Evolutionary conservation across 2,329 filamentous ascomycete genomes (phyloP).

Genomic region (Monilinia laxa): DNA sequence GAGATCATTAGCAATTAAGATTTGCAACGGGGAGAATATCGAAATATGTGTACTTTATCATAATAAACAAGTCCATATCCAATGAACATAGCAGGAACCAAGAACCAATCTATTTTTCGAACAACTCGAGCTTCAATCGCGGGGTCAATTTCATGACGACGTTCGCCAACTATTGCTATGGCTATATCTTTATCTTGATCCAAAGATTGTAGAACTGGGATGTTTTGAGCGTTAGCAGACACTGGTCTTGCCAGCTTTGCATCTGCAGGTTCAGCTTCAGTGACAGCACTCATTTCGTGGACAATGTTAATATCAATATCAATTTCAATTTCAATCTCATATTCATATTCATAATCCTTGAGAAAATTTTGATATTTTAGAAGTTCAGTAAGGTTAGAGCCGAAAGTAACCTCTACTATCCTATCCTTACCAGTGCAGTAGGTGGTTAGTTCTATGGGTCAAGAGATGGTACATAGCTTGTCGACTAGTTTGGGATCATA

Average conservation of each 20-base stretch:
- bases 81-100: slow-evolving; percentile 67
- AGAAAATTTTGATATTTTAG: background rate
- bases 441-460: background rate
- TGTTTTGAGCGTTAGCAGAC: background rate
- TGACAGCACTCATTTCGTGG: background rate
- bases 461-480: background rate
- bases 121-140: slow-evolving; percentile 55
- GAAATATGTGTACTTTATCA: slow-evolving; percentile 53
- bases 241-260: background rate
- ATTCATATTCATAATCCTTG: background rate
- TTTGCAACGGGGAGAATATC: background rate
- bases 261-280: background rate
- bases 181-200: slow-evolving; percentile 32
- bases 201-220: background rate
- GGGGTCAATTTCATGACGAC: slow-evolving; percentile 46
- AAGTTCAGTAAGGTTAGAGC: background rate
- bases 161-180: slow-evolving; percentile 37
- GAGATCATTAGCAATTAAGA: slow-evolving; percentile 1
- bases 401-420: background rate
- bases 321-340: too few species aligned
- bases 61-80: slow-evolving; percentile 69
- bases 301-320: background rate
- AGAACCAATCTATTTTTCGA: slow-evolving; percentile 64
- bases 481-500: background rate
- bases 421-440: background rate